Percentiles rank a stretch among this genome's conserved stretches.
Evolutionary conservation across 108 stramenopile genomes (phyloP).

Genomic region (Skeletonema menzelii): DNA sequence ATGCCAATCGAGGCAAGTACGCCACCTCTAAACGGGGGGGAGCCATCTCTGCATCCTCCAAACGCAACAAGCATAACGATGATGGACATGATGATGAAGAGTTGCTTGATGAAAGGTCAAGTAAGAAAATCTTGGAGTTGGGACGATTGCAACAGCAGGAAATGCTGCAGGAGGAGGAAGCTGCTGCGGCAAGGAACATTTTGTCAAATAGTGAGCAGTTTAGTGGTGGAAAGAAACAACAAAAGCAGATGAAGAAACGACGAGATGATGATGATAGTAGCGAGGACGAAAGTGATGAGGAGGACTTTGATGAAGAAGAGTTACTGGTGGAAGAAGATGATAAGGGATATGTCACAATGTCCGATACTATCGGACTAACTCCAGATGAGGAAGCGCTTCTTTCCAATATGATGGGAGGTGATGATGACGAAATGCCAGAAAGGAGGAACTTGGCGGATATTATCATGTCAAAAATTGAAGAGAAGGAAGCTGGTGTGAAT

Average conservation of each 20-base stretch:
- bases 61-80: constrained; percentile 7
- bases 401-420: constrained; percentile 73
- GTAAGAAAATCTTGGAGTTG: constrained; percentile 66
- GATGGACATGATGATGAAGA: constrained; percentile 48
- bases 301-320: constrained; percentile 75
- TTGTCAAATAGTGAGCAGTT: not conserved
- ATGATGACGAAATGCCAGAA: constrained; percentile 39
- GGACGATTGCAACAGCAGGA: constrained; percentile 69
- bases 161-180: constrained; percentile 58
- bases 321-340: constrained; percentile 65
- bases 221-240: constrained; percentile 1
- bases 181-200: not conserved
- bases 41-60: not conserved
- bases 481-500: constrained; percentile 79
- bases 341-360: constrained; percentile 70
- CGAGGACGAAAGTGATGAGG: constrained; percentile 70
- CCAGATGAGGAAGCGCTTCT: constrained; percentile 82
- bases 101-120: constrained; percentile 66
- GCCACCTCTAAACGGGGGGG: constrained; percentile 48
- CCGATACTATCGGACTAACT: constrained; percentile 60
- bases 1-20: constrained; percentile 68
- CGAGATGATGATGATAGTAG: constrained; percentile 57
- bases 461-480: constrained; percentile 96
- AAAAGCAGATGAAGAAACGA: constrained; percentile 20
- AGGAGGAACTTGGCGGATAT: constrained; percentile 93